Evolutionary conservation across 2,329 filamentous ascomycete genomes (phyloP).

Genomic region (Aspergillus pseudoglaucus): DNA sequence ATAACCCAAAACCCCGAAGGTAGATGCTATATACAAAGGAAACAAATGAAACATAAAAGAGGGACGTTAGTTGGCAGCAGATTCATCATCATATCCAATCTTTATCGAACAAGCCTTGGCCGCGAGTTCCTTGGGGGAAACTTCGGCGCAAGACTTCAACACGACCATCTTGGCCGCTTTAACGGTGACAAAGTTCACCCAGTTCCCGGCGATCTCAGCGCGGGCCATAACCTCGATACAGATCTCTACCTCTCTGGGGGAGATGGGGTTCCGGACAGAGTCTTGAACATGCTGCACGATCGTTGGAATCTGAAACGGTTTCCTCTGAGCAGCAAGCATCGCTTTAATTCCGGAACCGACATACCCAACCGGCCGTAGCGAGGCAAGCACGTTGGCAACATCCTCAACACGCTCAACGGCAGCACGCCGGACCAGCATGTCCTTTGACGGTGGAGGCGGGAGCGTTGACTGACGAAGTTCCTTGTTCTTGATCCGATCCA

Average conservation of each 20-base stretch:
- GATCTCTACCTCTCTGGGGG: conserved; percentile 41
- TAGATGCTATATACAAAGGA: background rate
- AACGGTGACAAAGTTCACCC: conserved; percentile 44
- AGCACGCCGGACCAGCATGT: conserved; percentile 54
- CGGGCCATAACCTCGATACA: conserved; percentile 44
- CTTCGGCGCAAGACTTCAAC: conserved; percentile 35
- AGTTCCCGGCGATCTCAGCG: conserved; percentile 43
- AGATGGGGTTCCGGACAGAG: conserved; percentile 51
- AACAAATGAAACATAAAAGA: background rate
- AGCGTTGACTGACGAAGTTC: conserved; percentile 47
- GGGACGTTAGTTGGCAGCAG: conserved; percentile 1
- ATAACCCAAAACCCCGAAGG: background rate
- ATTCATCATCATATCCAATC: conserved; percentile 20
- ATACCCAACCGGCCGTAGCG: conserved; percentile 45
- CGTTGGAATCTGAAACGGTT: conserved; percentile 60
- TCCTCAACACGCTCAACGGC: conserved; percentile 64
- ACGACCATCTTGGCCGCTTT: conserved; percentile 42
- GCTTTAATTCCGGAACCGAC: conserved; percentile 25
- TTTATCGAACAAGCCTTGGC: conserved; percentile 24
- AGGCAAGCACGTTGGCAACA: conserved; percentile 60
- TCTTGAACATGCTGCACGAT: conserved; percentile 62
- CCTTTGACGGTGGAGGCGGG: conserved; percentile 42
- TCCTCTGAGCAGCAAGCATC: conserved; percentile 39
- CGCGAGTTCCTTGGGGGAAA: conserved; percentile 31
- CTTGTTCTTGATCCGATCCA: conserved; percentile 71